Conservation (phyloP, 768 basidiomycete genomes). For the Tulasnella sp. region DNA sequence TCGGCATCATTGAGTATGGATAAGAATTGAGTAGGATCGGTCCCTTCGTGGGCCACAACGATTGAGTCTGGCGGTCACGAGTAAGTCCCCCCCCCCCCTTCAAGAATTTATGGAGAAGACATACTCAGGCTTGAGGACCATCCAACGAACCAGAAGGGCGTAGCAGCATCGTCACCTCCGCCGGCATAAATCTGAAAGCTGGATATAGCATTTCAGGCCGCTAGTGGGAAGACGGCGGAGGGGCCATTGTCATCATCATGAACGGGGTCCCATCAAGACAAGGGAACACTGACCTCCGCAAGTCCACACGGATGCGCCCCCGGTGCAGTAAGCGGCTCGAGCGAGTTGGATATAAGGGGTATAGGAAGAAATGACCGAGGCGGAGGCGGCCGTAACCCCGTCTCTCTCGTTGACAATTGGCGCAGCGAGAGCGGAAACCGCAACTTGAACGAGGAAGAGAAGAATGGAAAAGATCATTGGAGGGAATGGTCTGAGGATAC, state of each 20-base stretch:
- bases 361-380: not conserved
- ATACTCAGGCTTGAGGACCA: constrained; percentile 8
- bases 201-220: constrained; percentile 11
- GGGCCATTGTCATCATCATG: not conserved
- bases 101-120: not conserved
- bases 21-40: constrained; percentile 21
- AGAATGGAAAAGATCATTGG: not conserved
- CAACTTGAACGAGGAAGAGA: not conserved
- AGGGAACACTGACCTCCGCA: constrained; percentile 17
- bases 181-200: constrained; percentile 9
- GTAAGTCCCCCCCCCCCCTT: not conserved
- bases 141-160: constrained; percentile 17
- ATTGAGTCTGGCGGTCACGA: not conserved
- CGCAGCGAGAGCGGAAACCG: not conserved
- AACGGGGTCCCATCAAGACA: not conserved
- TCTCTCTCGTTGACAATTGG: not conserved
- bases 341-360: constrained; percentile 12
- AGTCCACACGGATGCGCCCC: not conserved
- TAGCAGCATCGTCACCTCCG: constrained; percentile 18
- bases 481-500: not conserved
- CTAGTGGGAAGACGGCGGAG: not conserved
- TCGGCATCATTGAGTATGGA: not conserved
- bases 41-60: constrained; percentile 19
- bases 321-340: constrained; percentile 18
- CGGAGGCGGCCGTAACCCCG: constrained; percentile 10